A percentile compares a stretch with the other conserved stretches of the same genome.
Conservation (phyloP, 2,329 filamentous ascomycete species). For the Trichoderma guizhouense region DNA sequence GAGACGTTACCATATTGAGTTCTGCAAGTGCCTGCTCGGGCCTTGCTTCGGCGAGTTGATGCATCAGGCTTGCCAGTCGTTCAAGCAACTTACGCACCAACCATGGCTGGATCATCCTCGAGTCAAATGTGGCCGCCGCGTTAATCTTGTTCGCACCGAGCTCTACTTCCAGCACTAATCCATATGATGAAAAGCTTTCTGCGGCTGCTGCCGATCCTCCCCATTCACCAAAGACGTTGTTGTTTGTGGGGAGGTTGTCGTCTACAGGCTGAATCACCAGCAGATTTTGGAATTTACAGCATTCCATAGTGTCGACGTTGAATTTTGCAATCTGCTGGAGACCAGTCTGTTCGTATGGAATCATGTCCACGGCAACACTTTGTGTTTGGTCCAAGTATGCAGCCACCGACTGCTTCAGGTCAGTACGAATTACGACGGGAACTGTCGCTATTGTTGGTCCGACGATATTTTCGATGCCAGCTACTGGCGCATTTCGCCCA, state of each 20-base stretch:
- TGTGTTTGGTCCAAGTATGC: background rate
- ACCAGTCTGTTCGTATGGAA: slow-evolving; percentile 6
- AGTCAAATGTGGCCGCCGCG: background rate
- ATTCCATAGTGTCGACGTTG: background rate
- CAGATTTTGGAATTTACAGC: background rate
- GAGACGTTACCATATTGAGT: background rate
- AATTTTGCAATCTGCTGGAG: slow-evolving; percentile 3
- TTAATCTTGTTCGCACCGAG: background rate
- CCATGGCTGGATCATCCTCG: background rate
- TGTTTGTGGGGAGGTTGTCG: background rate
- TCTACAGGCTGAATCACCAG: slow-evolving; percentile 1
- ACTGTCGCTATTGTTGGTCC: slow-evolving; percentile 12
- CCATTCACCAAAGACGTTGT: background rate
- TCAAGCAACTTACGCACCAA: background rate
- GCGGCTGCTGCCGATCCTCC: no score
- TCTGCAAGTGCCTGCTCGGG: background rate
- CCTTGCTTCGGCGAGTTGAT: background rate
- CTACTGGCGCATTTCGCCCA: background rate
- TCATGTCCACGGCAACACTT: background rate
- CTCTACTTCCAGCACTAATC: background rate
- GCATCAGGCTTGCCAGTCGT: background rate
- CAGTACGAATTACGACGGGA: background rate
- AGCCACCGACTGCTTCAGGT: background rate
- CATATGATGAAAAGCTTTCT: background rate
- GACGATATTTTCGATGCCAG: background rate